phyloP scores from a whole-genome alignment of 257 asterid species.

The Ophiorrhiza pumila region DNA sequence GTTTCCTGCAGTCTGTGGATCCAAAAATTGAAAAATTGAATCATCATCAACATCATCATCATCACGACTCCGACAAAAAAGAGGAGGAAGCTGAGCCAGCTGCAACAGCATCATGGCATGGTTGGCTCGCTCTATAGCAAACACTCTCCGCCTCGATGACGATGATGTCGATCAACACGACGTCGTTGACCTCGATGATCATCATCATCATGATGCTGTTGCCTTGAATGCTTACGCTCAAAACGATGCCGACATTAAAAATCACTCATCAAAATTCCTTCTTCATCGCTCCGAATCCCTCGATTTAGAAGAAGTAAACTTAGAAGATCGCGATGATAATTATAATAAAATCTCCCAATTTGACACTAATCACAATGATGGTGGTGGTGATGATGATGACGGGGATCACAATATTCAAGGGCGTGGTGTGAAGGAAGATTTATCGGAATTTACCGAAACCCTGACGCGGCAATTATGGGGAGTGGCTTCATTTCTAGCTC shows the following conservation, averaged over 20 bases:
- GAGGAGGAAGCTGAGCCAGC: constrained; percentile 12
- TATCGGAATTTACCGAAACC: constrained; percentile 78
- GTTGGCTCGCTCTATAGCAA: constrained; percentile 89
- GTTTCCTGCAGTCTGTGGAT: neutral
- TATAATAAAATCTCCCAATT: constrained; percentile 17
- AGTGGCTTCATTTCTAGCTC: constrained; percentile 93
- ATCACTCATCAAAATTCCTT: constrained; percentile 5
- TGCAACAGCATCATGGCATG: constrained; percentile 68
- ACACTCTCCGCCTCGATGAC: constrained; percentile 70
- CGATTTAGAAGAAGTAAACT: constrained; percentile 32
- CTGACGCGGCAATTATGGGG: constrained; percentile 88
- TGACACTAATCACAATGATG: constrained; percentile 11
- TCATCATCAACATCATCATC: neutral
- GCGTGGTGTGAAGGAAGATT: constrained; percentile 83
- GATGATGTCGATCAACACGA: constrained; percentile 29
- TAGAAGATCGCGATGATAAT: constrained; percentile 31
- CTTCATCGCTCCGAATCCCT: constrained; percentile 12
- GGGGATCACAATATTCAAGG: constrained; percentile 31
- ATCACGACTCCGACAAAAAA: neutral
- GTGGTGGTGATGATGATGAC: constrained; percentile 21
- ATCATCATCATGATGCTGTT: neutral
- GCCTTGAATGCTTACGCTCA: neutral
- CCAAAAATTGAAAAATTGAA: too few relatives aligned
- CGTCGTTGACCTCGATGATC: constrained; percentile 11
- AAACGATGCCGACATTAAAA: neutral